A percentile compares a stretch with the other conserved stretches of the same genome.
Conservation (phyloP, 2,329 filamentous ascomycete genomes). For the Davidsoniella eucalypti region DNA sequence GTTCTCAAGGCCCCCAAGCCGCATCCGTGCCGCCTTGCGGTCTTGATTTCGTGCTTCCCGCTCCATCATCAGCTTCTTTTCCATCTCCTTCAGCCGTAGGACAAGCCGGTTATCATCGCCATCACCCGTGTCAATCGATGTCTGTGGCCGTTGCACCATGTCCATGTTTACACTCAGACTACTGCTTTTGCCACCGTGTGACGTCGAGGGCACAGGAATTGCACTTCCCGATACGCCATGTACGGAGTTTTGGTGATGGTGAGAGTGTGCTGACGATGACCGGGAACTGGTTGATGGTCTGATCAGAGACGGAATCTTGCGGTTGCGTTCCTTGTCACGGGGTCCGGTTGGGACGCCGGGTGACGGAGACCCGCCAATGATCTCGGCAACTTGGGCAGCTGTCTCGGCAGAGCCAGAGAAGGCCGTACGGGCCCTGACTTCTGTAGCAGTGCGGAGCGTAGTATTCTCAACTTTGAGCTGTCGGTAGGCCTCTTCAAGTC, state of each 20-base stretch:
- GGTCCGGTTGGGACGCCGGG: constrained; percentile 39
- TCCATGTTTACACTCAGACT: constrained; percentile 6
- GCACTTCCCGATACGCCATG: background rate
- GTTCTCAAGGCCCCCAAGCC: constrained; percentile 57
- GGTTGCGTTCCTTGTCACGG: constrained; percentile 26
- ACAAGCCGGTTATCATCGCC: constrained; percentile 61
- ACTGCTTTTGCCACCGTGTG: constrained; percentile 11
- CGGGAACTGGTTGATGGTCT: constrained; percentile 19
- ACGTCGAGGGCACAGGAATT: constrained; percentile 10
- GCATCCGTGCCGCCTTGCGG: constrained; percentile 63
- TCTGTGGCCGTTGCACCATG: constrained; percentile 11
- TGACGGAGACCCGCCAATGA: constrained; percentile 29
- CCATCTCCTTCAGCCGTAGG: constrained; percentile 69
- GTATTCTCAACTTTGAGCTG: constrained; percentile 48
- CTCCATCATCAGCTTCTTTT: constrained; percentile 77
- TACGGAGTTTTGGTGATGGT: constrained; percentile 1
- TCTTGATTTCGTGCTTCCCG: constrained; percentile 74
- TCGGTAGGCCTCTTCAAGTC: constrained; percentile 44
- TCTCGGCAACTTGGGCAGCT: constrained; percentile 13
- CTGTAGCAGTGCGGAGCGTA: constrained; percentile 49
- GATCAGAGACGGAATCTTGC: constrained; percentile 15
- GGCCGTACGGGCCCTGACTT: constrained; percentile 36
- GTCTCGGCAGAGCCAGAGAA: constrained; percentile 19
- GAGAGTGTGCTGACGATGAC: constrained; percentile 15
- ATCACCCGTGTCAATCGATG: constrained; percentile 13